A percentile compares a stretch with the other conserved stretches of the same genome.
phyloP scores from a whole-genome alignment of 2,329 filamentous ascomycete species.

The Bisporella sp. region DNA sequence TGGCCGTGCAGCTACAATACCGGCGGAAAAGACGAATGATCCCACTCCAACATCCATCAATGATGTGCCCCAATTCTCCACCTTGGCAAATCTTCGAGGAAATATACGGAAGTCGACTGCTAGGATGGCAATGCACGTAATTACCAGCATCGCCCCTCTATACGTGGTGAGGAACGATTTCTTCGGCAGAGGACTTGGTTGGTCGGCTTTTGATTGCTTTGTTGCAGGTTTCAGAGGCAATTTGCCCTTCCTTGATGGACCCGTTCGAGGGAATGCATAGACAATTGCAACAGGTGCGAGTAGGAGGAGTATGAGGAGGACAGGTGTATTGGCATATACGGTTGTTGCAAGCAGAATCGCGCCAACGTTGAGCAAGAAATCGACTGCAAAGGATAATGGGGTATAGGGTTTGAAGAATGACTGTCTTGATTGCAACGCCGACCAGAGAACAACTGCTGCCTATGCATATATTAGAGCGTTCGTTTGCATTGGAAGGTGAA shows the following conservation, averaged over 20 bases:
- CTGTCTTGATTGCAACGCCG: conserved; percentile 75
- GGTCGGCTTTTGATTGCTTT: conserved; percentile 24
- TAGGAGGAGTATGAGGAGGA: conserved; percentile 69
- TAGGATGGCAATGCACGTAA: conserved; percentile 87
- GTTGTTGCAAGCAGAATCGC: conserved; percentile 80
- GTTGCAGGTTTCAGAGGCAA: conserved; percentile 37
- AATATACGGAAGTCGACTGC: conserved; percentile 94
- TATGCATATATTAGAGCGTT: conserved; percentile 30
- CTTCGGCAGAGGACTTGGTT: conserved; percentile 55
- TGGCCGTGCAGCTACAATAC: conserved; percentile 80
- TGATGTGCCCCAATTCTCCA: conserved; percentile 99
- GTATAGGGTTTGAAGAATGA: conserved; percentile 77
- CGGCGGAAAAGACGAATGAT: conserved; percentile 92
- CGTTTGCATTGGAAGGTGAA: conserved; percentile 13
- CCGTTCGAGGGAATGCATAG: conserved; percentile 40
- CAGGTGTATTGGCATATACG: conserved; percentile 68
- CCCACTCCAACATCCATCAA: conserved; percentile 97
- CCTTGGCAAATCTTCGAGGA: conserved; percentile 90
- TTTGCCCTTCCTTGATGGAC: conserved; percentile 41
- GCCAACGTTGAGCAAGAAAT: conserved; percentile 82
- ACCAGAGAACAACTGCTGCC: conserved; percentile 82
- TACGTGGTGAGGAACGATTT: conserved; percentile 94
- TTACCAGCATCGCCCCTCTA: conserved; percentile 82
- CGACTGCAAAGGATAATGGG: conserved; percentile 59
- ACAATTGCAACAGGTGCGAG: conserved; percentile 60